These are phyloP conservation scores for Prasinococcaceae sp. DNA, from an alignment of 139 green algal genomes.

Conservation along the genomic window DNA sequence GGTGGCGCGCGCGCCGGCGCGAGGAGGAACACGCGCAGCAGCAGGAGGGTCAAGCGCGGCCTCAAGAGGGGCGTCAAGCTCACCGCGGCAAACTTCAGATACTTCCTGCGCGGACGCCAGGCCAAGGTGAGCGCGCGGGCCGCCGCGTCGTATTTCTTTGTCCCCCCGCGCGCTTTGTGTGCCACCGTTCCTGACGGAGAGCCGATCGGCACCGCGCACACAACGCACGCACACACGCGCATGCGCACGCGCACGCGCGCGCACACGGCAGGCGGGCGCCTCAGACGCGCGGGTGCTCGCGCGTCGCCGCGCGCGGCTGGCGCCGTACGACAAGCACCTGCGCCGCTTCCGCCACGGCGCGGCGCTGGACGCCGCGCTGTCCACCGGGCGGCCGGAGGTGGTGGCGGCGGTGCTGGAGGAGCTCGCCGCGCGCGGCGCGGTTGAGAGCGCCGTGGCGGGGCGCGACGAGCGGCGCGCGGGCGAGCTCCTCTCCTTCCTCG, in stretches of 20 bases:
- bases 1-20: neutral
- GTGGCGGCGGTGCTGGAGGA: slow-evolving; percentile 66
- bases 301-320: slow-evolving; percentile 35
- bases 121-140: too few relatives aligned
- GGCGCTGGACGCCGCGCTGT: slow-evolving; percentile 62
- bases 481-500: slow-evolving; percentile 50
- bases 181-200: too few relatives aligned
- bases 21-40: neutral
- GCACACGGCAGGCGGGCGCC: too few relatives aligned
- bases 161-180: too few relatives aligned
- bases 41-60: neutral
- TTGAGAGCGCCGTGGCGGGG: slow-evolving; percentile 44
- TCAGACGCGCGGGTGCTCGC: too few relatives aligned
- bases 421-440: slow-evolving; percentile 41
- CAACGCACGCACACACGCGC: too few relatives aligned
- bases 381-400: slow-evolving; percentile 39
- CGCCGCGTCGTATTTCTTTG: too few relatives aligned
- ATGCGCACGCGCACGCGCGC: too few relatives aligned
- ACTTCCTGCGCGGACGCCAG: slow-evolving; percentile 63
- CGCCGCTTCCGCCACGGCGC: slow-evolving; percentile 41
- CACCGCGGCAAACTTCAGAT: slow-evolving; percentile 56
- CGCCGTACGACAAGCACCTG: slow-evolving; percentile 46
- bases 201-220: too few relatives aligned
- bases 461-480: slow-evolving; percentile 35
- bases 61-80: slow-evolving; percentile 25